Base-by-base conservation (phyloP, 768 basidiomycete species). In the Boletellus ananiceps region DNA sequence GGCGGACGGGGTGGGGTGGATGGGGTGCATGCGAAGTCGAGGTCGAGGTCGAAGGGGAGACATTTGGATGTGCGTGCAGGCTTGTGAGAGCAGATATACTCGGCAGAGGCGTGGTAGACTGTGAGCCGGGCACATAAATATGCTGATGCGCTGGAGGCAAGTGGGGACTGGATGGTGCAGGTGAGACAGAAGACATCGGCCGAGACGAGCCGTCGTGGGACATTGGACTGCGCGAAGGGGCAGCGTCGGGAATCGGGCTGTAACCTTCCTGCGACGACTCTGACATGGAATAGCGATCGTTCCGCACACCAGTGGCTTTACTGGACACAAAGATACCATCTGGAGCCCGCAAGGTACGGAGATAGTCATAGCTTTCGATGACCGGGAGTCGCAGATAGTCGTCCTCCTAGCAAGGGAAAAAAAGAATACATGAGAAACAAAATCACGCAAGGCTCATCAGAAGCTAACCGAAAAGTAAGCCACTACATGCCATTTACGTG, bases 401-500 rank as follows among this genome's bases (percentile, higher is more conserved):
- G 54, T 79, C 78, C 12, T 79, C 82, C 86, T 88, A 52, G 47
- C 23, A 4, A 25, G 31, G n/a, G 43, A 32, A 40, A 31, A 40
- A 11, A 11, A 25, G 23, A 25, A 25, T 15, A 18, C 21, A 42
- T 60, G 36, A 60, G 58, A 51, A 34, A 31, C 16, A 23, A 36
- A 5, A 19, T 27, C 27, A 6, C 19, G 27, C 42, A 18, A 4
- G 15, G 13, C 23, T 47, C 40, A 50, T 25, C 40, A 12, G 23
- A 46, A 40, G 59, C 78, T 62, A 62, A 88, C 86, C 67, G 81
- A 80, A 67, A 89, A 88, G 71, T 89, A 89, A 40, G 86, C 86
- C 49, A 88, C 86, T 43, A 89, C 77, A 69, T 90, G 87, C 87
- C 87, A 90, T 75, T 88, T 88, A 37, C 80, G 77, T 25, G 77